Evolutionary conservation across 345 rosid species (phyloP), one percentile per base, ranked within the genome.

Genomic region (Eucalyptus regnans): DNA sequence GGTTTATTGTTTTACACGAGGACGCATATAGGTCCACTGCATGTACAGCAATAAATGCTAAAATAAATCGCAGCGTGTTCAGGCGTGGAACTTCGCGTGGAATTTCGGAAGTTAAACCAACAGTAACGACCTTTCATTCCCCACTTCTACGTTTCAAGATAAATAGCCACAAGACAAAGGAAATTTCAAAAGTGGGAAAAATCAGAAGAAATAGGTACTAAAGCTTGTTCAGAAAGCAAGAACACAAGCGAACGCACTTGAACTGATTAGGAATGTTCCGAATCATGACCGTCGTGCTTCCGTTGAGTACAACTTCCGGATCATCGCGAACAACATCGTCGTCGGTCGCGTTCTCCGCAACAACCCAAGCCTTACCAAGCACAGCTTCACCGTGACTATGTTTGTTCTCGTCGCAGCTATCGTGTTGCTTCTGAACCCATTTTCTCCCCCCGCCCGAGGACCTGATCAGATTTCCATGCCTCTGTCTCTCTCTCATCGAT

Each of bases 231-330:
- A 80, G 13, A n/a, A 18, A 49, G 80, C 31, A 20, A 60, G 41
- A 44, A 7, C 50, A 64, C 25, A 66, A 50, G 33, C 44, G 68
- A 91, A 71, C 86, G 20, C 49, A 95, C 96, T 86, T 33, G 16
- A 92, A 86, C 27, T 64, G 87, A 89, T 95, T 95, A 6, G 95
- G 96, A 12, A 95, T 88, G 89, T 95, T 93, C 56, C 68, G 90
- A 0, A 95, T 90, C 95, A 95, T 95, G 27, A 95, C 8, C 6
- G 95, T 90, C 6, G 95, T 91, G 49, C 87, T 90, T 12, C 92
- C 91, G 9, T 31, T 68, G 22, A 62, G 83, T 50, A 37, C 43
- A 23, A 9, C 68, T 13, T 31, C 33, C 56, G 83, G 83, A 76
- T 76, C 83, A 6, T 37, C 29, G 7, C 27, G 44, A 86, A 11